These are phyloP conservation scores for Boletus insuetus DNA, from an alignment of 768 basidiomycete genomes.

Conservation along the genomic window DNA sequence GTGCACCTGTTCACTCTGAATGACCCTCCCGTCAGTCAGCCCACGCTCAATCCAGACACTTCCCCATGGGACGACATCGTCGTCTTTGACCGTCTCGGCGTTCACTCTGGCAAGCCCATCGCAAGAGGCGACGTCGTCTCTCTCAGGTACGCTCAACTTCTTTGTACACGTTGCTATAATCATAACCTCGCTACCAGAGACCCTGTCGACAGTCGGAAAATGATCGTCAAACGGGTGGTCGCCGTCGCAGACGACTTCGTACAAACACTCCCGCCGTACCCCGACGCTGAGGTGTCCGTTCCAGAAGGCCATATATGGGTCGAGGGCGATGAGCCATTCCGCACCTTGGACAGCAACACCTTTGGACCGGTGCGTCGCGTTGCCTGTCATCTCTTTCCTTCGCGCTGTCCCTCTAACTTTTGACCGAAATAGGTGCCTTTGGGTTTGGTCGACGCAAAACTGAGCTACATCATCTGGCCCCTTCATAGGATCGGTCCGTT, in stretches of 20 bases:
- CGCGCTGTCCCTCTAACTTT: neutral
- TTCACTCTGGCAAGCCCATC: slow-evolving; percentile 36
- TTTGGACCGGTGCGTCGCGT: slow-evolving; percentile 60
- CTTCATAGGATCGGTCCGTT: slow-evolving; percentile 43
- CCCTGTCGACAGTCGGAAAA: slow-evolving; percentile 49
- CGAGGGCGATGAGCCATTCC: slow-evolving; percentile 45
- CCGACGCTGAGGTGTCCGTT: slow-evolving; percentile 48
- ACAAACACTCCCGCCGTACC: slow-evolving; percentile 67
- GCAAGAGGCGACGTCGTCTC: slow-evolving; percentile 64
- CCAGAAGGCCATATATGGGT: slow-evolving; percentile 72
- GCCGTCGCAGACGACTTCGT: slow-evolving; percentile 63
- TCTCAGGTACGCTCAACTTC: slow-evolving; percentile 41
- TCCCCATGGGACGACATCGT: slow-evolving; percentile 60
- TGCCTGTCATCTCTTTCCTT: neutral
- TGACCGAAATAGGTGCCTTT: slow-evolving; percentile 35
- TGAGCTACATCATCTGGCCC: slow-evolving; percentile 53
- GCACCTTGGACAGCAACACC: slow-evolving; percentile 67
- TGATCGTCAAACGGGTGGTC: slow-evolving; percentile 65
- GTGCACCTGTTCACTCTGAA: neutral
- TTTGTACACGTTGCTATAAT: neutral
- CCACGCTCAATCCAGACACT: slow-evolving; percentile 71
- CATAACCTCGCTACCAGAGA: slow-evolving; percentile 44
- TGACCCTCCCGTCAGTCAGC: slow-evolving; percentile 43
- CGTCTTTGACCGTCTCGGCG: slow-evolving; percentile 54
- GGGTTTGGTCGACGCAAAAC: slow-evolving; percentile 49